Evolutionary conservation across 768 basidiomycete genomes (phyloP), one percentile per base, ranked within the genome.

Genomic region (Agrocybe praecox): DNA sequence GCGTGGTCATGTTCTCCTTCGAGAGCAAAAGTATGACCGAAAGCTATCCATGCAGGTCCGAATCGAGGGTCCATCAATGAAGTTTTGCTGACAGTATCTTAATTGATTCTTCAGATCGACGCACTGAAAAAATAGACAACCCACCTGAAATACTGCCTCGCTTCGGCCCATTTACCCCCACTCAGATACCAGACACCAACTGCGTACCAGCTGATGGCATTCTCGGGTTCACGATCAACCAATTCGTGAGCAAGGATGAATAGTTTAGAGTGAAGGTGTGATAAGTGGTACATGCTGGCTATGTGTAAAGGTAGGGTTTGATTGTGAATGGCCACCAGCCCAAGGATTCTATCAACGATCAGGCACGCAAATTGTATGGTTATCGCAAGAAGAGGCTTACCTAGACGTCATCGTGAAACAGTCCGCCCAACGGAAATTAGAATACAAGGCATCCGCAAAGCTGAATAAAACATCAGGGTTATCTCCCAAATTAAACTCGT

Each of bases 1-100:
- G 97, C 96, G 66, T 98, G 96, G 64, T 98, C 96, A 75, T 98
- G 97, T 70, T 99, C 97, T 15, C 96, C 96, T 70, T 99, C 97
- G 62, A 92, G 78, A 2, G 96, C 94, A 75, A 97, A 99, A 0
- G 95, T 95, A 71, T 99, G 97, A 10, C 92, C 97, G 69, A 98
- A 99, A 2, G 95, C 93, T 49, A 98, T 85, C 97, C 97, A 99
- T 0, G 96, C 94, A 10, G 97, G 95, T 0, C 87, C 94, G 70
- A 97, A 97, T 4, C 96, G 84, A 18, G 96, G 92, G 68, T 99
- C 96, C 88, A 98, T 94, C 14, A 99, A 74, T 2, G 93, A 94
- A 0, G 96, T 93, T 82, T 99, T 99, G 66, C 96, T 96, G 18
- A 22, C 33, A 47, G 43, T 42, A 52, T 36, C 22, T 29, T 46